Base-by-base conservation (phyloP, 2,329 filamentous ascomycete species). In the Xylariaceae sp. region DNA sequence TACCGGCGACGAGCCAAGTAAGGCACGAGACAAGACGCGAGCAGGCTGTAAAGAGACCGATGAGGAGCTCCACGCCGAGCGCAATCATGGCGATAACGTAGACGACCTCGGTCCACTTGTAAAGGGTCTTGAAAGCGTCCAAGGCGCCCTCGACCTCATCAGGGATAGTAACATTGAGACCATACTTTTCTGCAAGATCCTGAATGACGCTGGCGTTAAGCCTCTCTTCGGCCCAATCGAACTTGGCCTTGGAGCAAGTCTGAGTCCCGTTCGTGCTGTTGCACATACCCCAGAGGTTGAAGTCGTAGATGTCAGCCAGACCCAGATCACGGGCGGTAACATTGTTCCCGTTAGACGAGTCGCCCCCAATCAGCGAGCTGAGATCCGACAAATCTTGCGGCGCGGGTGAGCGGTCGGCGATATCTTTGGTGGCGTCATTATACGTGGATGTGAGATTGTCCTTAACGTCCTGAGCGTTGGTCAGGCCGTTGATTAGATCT, bases 271-370 rank as follows among this genome's bases (percentile, higher is more conserved):
- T 81, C 63, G 81, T 75, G 50, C 82, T 85, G 54, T 79, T 78
- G 83, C 95, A 98, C 82, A 92, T 96, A 71, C 89, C 89, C 89
- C 91, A 96, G 40, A 98, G 81, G 70, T 84, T 85, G 70, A 98
- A 81, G 59, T 89, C 83, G 82, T 97, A 98, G 68, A 86, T 81
- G 70, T 93, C 86, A 67, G 82, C 84, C 56, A 96, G 82, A 52
- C 83, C 79, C 43, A 90, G 79, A 20, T 83, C 75, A 1, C 71
- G 63, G 7, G 83, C 84, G 3, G 82, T 86, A 67, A 87, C 79
- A 74, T 84, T 86, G 63, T 29, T 43, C 12, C 21, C 52, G 23
- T 42, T 40, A 16, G 52, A 80, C 71, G 12, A 79, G 66, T 40
- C 70, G 20, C 74, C 63, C 16, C 19, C 43, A 43, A 58, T 19